A percentile compares a stretch with the other conserved stretches of the same genome.
phyloP scores from a whole-genome alignment of 495 filamentous ascomycete genomes.

The Podospora comata region DNA sequence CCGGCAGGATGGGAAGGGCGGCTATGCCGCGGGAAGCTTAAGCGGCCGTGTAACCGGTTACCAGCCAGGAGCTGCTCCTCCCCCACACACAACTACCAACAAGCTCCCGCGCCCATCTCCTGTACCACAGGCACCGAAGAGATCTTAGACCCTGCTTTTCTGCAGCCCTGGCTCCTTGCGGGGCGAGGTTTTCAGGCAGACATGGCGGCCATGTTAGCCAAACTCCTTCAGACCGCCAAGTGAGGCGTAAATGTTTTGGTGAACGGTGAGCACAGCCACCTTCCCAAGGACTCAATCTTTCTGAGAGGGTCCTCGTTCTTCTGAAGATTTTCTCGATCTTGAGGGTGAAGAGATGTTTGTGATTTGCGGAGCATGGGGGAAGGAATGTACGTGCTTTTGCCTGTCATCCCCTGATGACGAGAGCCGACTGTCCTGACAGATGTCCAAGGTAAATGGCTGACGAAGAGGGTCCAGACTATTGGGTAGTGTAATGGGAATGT shows the following conservation, averaged over 20 bases:
- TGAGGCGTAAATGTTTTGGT: not conserved
- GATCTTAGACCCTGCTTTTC: not conserved
- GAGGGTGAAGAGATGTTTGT: not conserved
- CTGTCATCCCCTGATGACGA: not conserved
- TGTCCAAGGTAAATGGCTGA: not conserved
- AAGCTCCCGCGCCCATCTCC: not conserved
- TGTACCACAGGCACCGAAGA: not conserved
- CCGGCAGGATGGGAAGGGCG: not conserved
- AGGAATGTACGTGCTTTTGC: not conserved
- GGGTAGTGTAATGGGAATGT: not conserved
- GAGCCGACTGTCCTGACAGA: not conserved
- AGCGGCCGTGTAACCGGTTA: not conserved
- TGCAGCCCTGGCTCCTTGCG: not conserved
- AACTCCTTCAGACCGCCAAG: not conserved
- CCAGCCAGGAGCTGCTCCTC: not conserved
- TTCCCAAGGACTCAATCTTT: not conserved
- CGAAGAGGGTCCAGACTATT: not conserved
- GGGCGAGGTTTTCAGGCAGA: not conserved
- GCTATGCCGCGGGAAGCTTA: not conserved
- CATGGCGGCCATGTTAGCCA: not conserved
- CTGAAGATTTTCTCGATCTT: not conserved
- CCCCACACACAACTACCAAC: not conserved
- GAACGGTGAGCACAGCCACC: not conserved
- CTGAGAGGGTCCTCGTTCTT: not conserved
- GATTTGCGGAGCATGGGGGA: not conserved